Evolutionary conservation across 345 rosid genomes (phyloP).

Genomic region (Aquilaria sinensis): DNA sequence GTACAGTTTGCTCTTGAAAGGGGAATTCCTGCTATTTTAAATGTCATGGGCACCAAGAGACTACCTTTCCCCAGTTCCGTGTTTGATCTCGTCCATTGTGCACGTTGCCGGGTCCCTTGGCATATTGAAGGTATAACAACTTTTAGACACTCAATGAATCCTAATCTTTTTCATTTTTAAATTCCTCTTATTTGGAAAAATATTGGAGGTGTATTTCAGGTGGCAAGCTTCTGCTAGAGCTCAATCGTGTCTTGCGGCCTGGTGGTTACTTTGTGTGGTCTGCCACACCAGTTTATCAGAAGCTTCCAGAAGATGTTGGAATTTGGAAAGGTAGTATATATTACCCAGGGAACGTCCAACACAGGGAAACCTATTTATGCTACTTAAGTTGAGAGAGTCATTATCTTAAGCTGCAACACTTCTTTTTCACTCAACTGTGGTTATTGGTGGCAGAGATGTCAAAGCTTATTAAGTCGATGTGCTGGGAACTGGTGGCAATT

Average conservation of each 20-base stretch:
- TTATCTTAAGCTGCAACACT: slow-evolving; percentile 10
- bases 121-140: slow-evolving; percentile 64
- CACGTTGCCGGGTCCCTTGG: slow-evolving; percentile 97
- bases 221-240: slow-evolving; percentile 88
- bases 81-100: slow-evolving; percentile 82
- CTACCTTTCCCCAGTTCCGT: slow-evolving; percentile 75
- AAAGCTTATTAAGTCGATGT: slow-evolving; percentile 58
- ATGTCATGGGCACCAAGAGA: slow-evolving; percentile 84
- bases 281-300: slow-evolving; percentile 90
- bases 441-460: slow-evolving; percentile 54
- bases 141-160: not conserved
- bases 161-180: not conserved
- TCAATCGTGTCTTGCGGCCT: slow-evolving; percentile 82
- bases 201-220: slow-evolving; percentile 39
- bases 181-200: not conserved
- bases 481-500: slow-evolving; percentile 57
- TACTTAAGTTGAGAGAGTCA: slow-evolving; percentile 5
- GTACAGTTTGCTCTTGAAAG: slow-evolving; percentile 91
- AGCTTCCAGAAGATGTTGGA: slow-evolving; percentile 66
- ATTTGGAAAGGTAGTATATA: slow-evolving; percentile 73
- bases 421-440: slow-evolving; percentile 1
- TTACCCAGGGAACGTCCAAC: not conserved
- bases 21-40: slow-evolving; percentile 77
- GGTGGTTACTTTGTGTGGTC: slow-evolving; percentile 98
- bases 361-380: not conserved